Evolutionary conservation across 2,329 filamentous ascomycete genomes (phyloP), one percentile per base, ranked within the genome.

Genomic region (Curvularia sp.): DNA sequence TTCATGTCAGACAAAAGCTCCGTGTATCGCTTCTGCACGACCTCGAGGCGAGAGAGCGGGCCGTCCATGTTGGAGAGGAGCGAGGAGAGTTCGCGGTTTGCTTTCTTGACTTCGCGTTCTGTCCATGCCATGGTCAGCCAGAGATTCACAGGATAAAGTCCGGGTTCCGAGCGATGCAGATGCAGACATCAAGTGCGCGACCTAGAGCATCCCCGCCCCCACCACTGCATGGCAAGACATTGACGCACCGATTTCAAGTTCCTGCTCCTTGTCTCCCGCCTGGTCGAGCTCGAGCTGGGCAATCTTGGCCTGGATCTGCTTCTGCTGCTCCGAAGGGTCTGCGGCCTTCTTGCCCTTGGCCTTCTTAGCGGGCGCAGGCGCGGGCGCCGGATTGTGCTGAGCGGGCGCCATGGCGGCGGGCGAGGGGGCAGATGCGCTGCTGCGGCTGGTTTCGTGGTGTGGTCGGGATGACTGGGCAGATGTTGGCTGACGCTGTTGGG

Each of bases 1-100:
- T 97, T 97, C 92, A 98, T 96, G 60, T 97, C 93, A 53, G 91
- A 89, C 57, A 98, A 83, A 4, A 98, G 86, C 71, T 98, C 93
- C 60, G 91, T 93, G 67, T 95, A 97, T 71, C 93, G 92, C 73
- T 92, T 94, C 68, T 94, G 92, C 12, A 98, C 86, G 49, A 91
- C 87, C 54, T 98, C 94, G 66, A 98, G 91, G 74, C 95, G 95
- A 69, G 92, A 91, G 80, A 96, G 86, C 53, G 95, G 91, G 68
- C 91, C 92, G 84, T 97, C 94, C 78, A 96, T 95, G 62, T 90
- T 92, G 66, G 82, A 86, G 50, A 97, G 89, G 63, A 96, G 88
- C 69, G 91, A 91, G 66, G 92, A 89, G 47, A 99, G 84, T 74
- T 98, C 95, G 68, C 94, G 88, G 68, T 93, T 97, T 48, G 93